phyloP scores from a whole-genome alignment of 2,329 filamentous ascomycete species.

The Cladophialophora immunda region DNA sequence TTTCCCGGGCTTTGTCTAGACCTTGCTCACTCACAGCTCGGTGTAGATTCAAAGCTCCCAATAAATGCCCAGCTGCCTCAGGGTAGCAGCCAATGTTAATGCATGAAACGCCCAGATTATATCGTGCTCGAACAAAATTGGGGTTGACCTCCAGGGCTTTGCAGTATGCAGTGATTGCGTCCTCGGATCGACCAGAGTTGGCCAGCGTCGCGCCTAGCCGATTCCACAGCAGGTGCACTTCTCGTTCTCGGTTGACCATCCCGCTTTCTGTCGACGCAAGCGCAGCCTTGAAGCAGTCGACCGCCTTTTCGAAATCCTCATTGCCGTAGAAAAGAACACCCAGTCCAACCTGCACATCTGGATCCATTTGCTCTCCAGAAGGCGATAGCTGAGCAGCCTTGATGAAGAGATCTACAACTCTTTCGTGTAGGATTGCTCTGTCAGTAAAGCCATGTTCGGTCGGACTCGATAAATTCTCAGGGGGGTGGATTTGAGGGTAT shows the following conservation, averaged over 20 bases:
- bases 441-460: constrained; percentile 95
- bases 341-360: constrained; percentile 95
- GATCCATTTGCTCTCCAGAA: constrained; percentile 94
- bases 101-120: constrained; percentile 95
- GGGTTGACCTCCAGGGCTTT: constrained; percentile 88
- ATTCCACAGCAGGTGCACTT: constrained; percentile 97
- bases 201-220: constrained; percentile 93
- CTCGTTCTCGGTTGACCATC: constrained; percentile 80
- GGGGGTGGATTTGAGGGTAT: constrained; percentile 83
- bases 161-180: constrained; percentile 96
- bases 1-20: constrained; percentile 81
- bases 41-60: constrained; percentile 94
- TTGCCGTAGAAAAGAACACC: constrained; percentile 97
- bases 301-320: constrained; percentile 97
- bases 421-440: constrained; percentile 85
- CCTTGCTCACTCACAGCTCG: constrained; percentile 89
- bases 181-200: constrained; percentile 91
- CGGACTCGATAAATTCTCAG: constrained; percentile 71
- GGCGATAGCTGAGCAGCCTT: constrained; percentile 90
- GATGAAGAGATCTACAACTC: constrained; percentile 91
- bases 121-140: constrained; percentile 95
- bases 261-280: constrained; percentile 86
- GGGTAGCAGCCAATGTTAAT: constrained; percentile 97
- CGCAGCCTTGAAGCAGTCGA: constrained; percentile 96
- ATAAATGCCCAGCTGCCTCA: constrained; percentile 89